Conservation (phyloP, 129 eudicot genomes). For the Chrysanthemum lavandulifolium region DNA sequence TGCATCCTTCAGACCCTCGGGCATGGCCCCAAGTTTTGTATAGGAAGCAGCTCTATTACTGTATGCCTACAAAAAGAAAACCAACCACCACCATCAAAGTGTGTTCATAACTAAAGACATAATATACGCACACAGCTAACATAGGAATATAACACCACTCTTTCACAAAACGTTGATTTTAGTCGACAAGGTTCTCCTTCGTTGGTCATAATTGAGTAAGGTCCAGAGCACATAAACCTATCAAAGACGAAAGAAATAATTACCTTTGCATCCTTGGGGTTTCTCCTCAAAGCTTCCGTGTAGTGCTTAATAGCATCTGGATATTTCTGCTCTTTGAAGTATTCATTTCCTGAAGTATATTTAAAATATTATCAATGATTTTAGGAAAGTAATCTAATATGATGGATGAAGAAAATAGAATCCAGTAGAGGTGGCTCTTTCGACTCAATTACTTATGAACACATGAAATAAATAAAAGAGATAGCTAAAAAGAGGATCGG, state of each 20-base stretch:
- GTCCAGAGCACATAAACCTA: background rate
- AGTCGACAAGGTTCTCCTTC: background rate
- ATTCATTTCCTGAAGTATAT: slow-evolving; percentile 67
- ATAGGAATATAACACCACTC: background rate
- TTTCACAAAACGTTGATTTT: background rate
- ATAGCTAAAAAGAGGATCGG: too few species aligned
- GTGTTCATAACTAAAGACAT: background rate
- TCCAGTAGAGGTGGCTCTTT: too few species aligned
- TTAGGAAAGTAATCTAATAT: background rate
- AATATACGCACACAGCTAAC: too few species aligned
- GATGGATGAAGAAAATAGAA: background rate
- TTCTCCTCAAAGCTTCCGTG: slow-evolving; percentile 84
- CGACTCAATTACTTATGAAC: too few species aligned
- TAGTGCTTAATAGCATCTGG: slow-evolving; percentile 92
- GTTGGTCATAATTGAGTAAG: background rate
- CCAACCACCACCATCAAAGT: background rate
- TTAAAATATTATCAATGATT: background rate
- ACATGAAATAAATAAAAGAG: too few species aligned
- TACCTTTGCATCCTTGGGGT: slow-evolving; percentile 87
- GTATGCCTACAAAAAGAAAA: slow-evolving; percentile 49
- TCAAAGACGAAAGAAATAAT: background rate
- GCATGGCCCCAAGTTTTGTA: slow-evolving; percentile 92
- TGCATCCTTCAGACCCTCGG: slow-evolving; percentile 94
- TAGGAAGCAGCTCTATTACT: slow-evolving; percentile 97
- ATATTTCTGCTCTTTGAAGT: slow-evolving; percentile 83